A percentile compares a stretch with the other conserved stretches of the same genome.
phyloP scores from a whole-genome alignment of 2,329 filamentous ascomycete genomes.

The Fonsecaea pugnacius region DNA sequence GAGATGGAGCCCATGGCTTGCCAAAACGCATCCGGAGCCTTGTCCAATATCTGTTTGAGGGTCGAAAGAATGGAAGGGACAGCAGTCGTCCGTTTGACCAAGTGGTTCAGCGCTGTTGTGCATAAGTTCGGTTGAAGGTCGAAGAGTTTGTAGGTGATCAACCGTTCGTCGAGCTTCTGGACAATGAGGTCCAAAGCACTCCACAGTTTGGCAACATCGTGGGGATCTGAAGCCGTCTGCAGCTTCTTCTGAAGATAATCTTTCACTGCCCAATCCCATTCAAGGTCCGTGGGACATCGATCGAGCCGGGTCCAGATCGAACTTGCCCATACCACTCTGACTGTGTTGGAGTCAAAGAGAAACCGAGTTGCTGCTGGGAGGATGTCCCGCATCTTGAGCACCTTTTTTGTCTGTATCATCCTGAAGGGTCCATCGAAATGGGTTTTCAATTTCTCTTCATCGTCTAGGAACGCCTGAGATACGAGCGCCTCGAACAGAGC shows the following conservation, averaged over 20 bases:
- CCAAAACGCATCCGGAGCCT: slow-evolving; percentile 82
- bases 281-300: slow-evolving; percentile 66
- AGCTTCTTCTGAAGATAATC: slow-evolving; percentile 73
- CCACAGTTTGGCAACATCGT: slow-evolving; percentile 76
- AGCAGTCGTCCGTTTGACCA: slow-evolving; percentile 66
- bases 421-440: slow-evolving; percentile 84
- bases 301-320: slow-evolving; percentile 70
- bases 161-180: slow-evolving; percentile 70
- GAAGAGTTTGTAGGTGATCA: slow-evolving; percentile 77
- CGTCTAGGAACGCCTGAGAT: slow-evolving; percentile 74
- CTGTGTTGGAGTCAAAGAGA: slow-evolving; percentile 73
- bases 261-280: slow-evolving; percentile 87
- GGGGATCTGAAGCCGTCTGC: slow-evolving; percentile 60
- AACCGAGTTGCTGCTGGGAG: slow-evolving; percentile 85
- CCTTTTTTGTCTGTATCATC: slow-evolving; percentile 75
- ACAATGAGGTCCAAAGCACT: slow-evolving; percentile 74
- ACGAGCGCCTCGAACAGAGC: slow-evolving; percentile 88
- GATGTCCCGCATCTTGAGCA: slow-evolving; percentile 74
- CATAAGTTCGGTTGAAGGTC: slow-evolving; percentile 74
- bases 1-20: slow-evolving; percentile 81
- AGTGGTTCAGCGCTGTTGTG: slow-evolving; percentile 65
- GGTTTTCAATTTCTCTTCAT: slow-evolving; percentile 56
- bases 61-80: slow-evolving; percentile 72
- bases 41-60: slow-evolving; percentile 72
- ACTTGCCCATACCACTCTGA: slow-evolving; percentile 69